Percentiles rank a stretch among this genome's conserved stretches.
These are phyloP conservation scores for Rhodotorula sp. DNA, from an alignment of 1,284 basidiomycete genomes.

Conservation along the genomic window DNA sequence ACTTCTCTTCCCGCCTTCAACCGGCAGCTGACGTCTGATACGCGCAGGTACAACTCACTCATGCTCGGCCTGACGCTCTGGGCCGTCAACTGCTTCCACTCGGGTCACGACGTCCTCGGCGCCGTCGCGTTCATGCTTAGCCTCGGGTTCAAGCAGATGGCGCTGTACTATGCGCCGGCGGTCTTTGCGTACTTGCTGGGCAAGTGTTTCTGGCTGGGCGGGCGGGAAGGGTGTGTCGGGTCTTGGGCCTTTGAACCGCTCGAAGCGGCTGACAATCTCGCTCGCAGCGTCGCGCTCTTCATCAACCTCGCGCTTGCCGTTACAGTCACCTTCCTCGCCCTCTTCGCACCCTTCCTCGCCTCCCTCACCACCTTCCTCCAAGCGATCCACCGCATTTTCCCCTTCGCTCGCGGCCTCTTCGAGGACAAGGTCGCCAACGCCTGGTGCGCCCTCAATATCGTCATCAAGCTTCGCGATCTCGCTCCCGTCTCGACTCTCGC, in stretches of 20 bases:
- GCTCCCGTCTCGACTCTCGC: conserved; percentile 44
- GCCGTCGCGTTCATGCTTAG: conserved; percentile 78
- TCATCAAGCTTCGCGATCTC: conserved; percentile 69
- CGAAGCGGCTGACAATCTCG: not conserved
- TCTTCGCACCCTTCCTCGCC: conserved; percentile 75
- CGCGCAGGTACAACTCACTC: conserved; percentile 66
- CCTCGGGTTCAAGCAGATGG: conserved; percentile 93
- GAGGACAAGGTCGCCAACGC: conserved; percentile 97
- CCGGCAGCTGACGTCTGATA: no score
- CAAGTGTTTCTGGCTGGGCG: conserved; percentile 73
- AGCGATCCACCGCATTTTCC: conserved; percentile 79
- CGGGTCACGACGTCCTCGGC: conserved; percentile 67
- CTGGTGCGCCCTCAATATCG: conserved; percentile 86
- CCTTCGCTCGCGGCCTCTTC: conserved; percentile 83
- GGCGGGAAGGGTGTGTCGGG: conserved; percentile 61
- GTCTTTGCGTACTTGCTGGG: conserved; percentile 75
- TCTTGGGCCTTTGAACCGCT: not conserved
- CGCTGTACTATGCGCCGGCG: conserved; percentile 87
- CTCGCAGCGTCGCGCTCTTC: conserved; percentile 62
- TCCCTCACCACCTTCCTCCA: conserved; percentile 54
- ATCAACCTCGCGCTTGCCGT: conserved; percentile 60
- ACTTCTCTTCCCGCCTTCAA: not conserved
- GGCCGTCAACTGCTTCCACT: conserved; percentile 67
- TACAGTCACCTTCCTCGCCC: conserved; percentile 60
- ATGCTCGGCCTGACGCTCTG: conserved; percentile 79